These are phyloP conservation scores for Aspergillus sp. DNA, from an alignment of 2,329 filamentous ascomycete species.

Conservation along the genomic window DNA sequence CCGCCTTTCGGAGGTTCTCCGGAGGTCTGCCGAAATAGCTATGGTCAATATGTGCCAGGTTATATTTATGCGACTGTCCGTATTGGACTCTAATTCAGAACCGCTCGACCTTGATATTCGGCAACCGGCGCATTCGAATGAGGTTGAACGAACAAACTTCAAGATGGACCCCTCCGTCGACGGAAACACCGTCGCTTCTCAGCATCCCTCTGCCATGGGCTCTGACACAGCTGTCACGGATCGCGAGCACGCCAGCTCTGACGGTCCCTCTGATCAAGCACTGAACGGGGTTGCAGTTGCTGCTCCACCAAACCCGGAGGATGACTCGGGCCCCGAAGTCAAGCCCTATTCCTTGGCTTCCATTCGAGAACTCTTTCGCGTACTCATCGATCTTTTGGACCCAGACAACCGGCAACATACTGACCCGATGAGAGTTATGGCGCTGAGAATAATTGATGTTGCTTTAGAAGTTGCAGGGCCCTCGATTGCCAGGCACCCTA, in stretches of 20 bases:
- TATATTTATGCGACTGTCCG: conserved; percentile 90
- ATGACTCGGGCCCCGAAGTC: conserved; percentile 57
- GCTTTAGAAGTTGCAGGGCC: conserved; percentile 94
- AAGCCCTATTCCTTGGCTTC: conserved; percentile 92
- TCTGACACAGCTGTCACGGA: conserved; percentile 36
- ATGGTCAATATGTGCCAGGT: conserved; percentile 99
- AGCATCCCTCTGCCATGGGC: conserved; percentile 45
- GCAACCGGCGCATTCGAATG: conserved; percentile 55
- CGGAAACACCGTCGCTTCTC: conserved; percentile 60
- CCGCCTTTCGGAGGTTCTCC: conserved; percentile 83
- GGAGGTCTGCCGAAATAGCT: conserved; percentile 88
- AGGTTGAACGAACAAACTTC: conserved; percentile 69
- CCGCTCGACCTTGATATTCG: conserved; percentile 65
- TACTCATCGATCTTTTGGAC: conserved; percentile 89
- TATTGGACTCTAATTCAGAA: conserved; percentile 70
- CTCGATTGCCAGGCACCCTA: conserved; percentile 89
- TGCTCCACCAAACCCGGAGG: conserved; percentile 37
- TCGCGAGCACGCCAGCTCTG: conserved; percentile 33
- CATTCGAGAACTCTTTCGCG: conserved; percentile 89
- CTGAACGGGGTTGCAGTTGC: conserved; percentile 34
- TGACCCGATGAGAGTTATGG: conserved; percentile 96
- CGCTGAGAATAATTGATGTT: conserved; percentile 92
- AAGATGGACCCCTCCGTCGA: conserved; percentile 81
- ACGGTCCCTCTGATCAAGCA: conserved; percentile 33
- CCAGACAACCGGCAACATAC: conserved; percentile 91